Percentiles rank a stretch among this genome's conserved stretches.
Evolutionary conservation across 805 yeast genomes (phyloP).

Genomic region (Huiozyma naganishii): DNA sequence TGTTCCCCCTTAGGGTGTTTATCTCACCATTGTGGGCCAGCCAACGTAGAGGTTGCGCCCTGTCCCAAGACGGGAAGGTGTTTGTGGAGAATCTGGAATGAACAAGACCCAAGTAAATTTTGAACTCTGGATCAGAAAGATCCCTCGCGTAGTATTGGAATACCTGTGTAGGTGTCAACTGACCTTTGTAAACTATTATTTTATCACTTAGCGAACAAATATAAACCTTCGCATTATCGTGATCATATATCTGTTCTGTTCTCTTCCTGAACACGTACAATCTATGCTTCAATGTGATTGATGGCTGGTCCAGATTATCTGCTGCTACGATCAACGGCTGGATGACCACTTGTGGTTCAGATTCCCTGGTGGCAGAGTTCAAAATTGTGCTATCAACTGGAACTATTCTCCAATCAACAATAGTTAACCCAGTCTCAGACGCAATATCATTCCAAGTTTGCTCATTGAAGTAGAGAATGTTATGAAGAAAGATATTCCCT

Average conservation of each 20-base stretch:
- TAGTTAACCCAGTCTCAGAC: slow-evolving; percentile 58
- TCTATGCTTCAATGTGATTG: slow-evolving; percentile 9
- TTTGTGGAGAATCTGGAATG: slow-evolving; percentile 97
- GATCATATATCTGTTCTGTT: slow-evolving; percentile 1
- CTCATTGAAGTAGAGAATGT: slow-evolving; percentile 2
- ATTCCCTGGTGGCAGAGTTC: slow-evolving; percentile 87
- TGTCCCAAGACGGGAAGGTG: slow-evolving; percentile 99
- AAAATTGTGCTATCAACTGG: slow-evolving; percentile 90
- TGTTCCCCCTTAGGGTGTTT: slow-evolving; percentile 93
- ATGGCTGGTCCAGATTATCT: not conserved
- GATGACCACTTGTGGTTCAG: slow-evolving; percentile 73
- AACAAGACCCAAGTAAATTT: slow-evolving; percentile 90
- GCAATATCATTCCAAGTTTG: slow-evolving; percentile 47
- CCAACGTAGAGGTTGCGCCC: slow-evolving; percentile 96
- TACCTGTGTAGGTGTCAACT: slow-evolving; percentile 92
- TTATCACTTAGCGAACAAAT: slow-evolving; percentile 81
- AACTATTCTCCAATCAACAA: slow-evolving; percentile 89
- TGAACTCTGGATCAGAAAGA: slow-evolving; percentile 79
- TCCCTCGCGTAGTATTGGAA: slow-evolving; percentile 83
- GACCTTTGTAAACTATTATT: slow-evolving; percentile 95
- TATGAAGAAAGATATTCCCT: slow-evolving; percentile 78
- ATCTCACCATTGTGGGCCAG: slow-evolving; percentile 99
- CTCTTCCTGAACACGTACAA: slow-evolving; percentile 8
- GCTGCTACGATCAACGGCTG: slow-evolving; percentile 85
- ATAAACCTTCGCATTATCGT: slow-evolving; percentile 61